Evolutionary conservation across 805 yeast species (phyloP).

Genomic region (Wickerhamiella australiensis): DNA sequence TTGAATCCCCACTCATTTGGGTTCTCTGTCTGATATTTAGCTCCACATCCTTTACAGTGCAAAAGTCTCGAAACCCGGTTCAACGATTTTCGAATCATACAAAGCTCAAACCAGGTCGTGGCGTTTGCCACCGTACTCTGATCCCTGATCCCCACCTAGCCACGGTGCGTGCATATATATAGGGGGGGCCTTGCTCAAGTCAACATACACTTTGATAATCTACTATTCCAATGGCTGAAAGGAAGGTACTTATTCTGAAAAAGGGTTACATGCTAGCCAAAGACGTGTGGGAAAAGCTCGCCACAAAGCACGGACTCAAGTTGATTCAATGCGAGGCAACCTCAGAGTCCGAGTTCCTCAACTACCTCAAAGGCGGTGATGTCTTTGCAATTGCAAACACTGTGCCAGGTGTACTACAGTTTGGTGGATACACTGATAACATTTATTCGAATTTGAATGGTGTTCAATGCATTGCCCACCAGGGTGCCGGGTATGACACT

Average conservation of each 20-base stretch:
- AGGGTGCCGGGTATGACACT: constrained; percentile 48
- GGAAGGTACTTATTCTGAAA: constrained; percentile 53
- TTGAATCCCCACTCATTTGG: constrained; percentile 10
- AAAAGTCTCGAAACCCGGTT: not conserved
- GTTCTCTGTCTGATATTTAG: constrained; percentile 5
- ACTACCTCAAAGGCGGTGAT: constrained; percentile 29
- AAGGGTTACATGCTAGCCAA: constrained; percentile 42
- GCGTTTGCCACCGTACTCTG: not conserved
- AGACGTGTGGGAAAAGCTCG: constrained; percentile 51
- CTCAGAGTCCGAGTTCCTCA: constrained; percentile 33
- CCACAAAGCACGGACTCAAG: constrained; percentile 33
- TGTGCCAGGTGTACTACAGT: constrained; percentile 30
- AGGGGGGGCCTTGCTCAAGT: not conserved
- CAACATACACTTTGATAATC: not conserved
- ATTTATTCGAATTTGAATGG: constrained; percentile 31
- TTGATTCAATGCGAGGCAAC: constrained; percentile 35
- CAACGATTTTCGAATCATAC: not conserved
- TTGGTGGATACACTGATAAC: constrained; percentile 38
- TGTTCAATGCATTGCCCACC: constrained; percentile 36
- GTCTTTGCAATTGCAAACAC: constrained; percentile 35
- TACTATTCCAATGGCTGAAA: not conserved
- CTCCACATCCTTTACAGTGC: constrained; percentile 19
- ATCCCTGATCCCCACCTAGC: too few relatives aligned
- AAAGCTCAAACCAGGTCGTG: not conserved
- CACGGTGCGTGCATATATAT: too few relatives aligned